Base-by-base conservation (phyloP, 768 basidiomycete species). In the Mycena olivaceomarginata region DNA sequence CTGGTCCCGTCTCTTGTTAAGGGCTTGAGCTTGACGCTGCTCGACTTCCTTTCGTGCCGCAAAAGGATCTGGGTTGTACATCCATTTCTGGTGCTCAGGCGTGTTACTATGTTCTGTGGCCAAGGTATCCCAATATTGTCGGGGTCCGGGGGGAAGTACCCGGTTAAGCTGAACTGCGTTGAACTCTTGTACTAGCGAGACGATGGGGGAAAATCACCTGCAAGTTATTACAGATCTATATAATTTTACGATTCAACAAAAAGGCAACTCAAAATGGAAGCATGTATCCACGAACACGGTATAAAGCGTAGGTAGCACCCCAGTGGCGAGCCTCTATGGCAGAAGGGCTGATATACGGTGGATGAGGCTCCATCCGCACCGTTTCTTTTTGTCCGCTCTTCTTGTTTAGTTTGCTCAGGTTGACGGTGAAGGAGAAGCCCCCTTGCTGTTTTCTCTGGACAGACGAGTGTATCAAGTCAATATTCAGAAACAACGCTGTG, bases 61-160 rank as follows among this genome's bases (percentile, higher is more conserved):
- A 81, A 97, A 98, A 2, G 97, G 97, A 87, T 98, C 96, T 8
- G 93, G 87, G n/a, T 92, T 90, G 80, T 95, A 98, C 92, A 96
- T 94, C 97, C 97, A 98, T 67, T 90, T 90, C 82, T 92, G 90
- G 83, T 97, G 95, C 4, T 92, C 89, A 1, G 93, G 92, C 4
- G 90, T 88, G 20, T 84, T 84, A 79, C 93, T 94, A 79, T 96
- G 96, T 81, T 96, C 94, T 3, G 85, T 85, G 10, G 92, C 92
- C 2, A 98, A 86, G 79, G 92, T 89, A 67, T 91, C 91, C 97
- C 97, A 98, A 83, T 98, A 98, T 22, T 97, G 95, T 60, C 95
- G 90, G 46, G 97, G 95, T 10, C 94, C 93, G 2, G 95, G 93
- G 18, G 98, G 98, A 16, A 98, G 90, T 66, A 94, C 91, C 72